Evolutionary conservation across 2,329 filamentous ascomycete genomes (phyloP).

Genomic region (Fusarium luffae): DNA sequence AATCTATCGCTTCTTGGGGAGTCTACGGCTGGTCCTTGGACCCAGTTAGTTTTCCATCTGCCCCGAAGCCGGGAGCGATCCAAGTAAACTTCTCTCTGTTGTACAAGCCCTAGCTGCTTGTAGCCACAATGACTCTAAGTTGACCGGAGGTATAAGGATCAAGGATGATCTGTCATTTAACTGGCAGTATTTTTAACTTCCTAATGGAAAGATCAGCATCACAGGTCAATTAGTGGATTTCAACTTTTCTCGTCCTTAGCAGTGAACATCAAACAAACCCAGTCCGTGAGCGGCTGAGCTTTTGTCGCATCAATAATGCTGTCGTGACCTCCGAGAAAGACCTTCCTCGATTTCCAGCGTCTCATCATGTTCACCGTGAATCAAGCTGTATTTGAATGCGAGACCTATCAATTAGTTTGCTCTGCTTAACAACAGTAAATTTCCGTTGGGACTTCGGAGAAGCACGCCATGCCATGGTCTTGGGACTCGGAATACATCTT

Average conservation of each 20-base stretch:
- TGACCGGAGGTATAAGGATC: not conserved
- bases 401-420: not conserved
- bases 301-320: not conserved
- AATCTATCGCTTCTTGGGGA: constrained; percentile 6
- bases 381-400: not conserved
- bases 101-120: not conserved
- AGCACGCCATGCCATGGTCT: not conserved
- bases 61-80: not conserved
- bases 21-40: not conserved
- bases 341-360: not conserved
- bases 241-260: not conserved
- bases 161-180: not conserved
- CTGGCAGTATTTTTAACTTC: not conserved
- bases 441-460: not conserved
- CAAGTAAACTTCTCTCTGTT: constrained; percentile 6
- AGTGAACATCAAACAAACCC: constrained; percentile 1
- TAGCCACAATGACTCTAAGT: not conserved
- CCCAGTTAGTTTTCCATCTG: not conserved
- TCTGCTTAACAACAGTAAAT: not conserved
- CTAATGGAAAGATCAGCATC: not conserved
- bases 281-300: constrained; percentile 6
- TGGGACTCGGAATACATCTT: not conserved
- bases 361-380: not conserved
- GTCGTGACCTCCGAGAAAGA: not conserved
- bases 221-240: not conserved